Evolutionary conservation across 192 early-diverging fungal species (phyloP).

Genomic region (Rhizophlyctis rosea): DNA sequence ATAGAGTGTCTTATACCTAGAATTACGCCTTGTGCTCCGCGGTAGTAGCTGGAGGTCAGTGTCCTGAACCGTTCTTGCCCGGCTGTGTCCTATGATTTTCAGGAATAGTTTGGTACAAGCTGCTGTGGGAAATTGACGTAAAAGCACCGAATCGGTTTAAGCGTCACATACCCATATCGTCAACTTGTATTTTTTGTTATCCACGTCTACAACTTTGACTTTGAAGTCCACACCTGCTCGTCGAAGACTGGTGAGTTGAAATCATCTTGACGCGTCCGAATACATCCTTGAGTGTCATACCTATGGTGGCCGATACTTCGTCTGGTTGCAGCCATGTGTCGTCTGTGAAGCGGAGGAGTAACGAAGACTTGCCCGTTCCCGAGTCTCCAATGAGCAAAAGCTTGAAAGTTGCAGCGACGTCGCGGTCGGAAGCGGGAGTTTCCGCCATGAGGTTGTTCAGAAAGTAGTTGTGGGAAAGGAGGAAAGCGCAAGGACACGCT

Average conservation of each 20-base stretch:
- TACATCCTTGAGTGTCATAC: conserved; percentile 27
- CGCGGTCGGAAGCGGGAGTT: conserved; percentile 1
- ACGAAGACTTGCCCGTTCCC: conserved; percentile 90
- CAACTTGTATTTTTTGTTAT: conserved; percentile 89
- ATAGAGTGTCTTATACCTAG: conserved; percentile 53
- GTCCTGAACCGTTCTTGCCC: conserved; percentile 99
- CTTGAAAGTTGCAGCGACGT: conserved; percentile 76
- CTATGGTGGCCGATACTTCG: conserved; percentile 82
- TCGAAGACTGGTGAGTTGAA: no score
- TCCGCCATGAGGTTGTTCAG: no score
- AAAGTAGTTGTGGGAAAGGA: no score
- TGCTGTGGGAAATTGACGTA: background rate
- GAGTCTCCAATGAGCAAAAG: conserved; percentile 93
- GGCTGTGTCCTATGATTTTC: conserved; percentile 81
- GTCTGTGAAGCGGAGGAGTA: conserved; percentile 91
- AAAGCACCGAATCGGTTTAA: background rate
- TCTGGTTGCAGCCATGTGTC: conserved; percentile 91
- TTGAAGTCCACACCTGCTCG: conserved; percentile 93
- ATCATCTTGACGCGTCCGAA: no score
- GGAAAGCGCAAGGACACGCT: no score
- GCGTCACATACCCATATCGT: conserved; percentile 79
- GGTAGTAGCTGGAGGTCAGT: conserved; percentile 94
- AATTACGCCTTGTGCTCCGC: conserved; percentile 97
- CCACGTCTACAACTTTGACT: conserved; percentile 82
- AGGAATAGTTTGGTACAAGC: background rate